Conservation (phyloP, 1,284 basidiomycete species). For the Wallemia ichthyophaga region DNA sequence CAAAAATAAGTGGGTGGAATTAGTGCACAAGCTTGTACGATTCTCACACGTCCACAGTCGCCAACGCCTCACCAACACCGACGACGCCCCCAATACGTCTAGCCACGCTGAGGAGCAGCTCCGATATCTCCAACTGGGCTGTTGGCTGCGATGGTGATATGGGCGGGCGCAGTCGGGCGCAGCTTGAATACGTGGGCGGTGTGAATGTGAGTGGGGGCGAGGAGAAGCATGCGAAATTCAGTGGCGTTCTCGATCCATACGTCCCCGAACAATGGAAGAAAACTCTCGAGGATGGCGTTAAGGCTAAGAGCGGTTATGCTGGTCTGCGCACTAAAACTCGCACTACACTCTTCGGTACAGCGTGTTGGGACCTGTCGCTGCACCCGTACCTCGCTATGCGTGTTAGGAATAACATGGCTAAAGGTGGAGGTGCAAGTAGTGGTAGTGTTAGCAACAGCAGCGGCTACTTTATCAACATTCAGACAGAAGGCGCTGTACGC, state of each 20-base stretch:
- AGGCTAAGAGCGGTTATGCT: constrained; percentile 20
- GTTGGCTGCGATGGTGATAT: constrained; percentile 13
- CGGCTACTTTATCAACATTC: constrained; percentile 20
- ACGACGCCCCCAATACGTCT: background rate
- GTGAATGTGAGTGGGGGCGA: constrained; percentile 6
- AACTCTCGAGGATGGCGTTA: constrained; percentile 10
- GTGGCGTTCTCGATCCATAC: constrained; percentile 13
- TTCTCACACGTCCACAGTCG: background rate
- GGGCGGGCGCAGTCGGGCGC: constrained; percentile 11
- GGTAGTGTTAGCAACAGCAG: too few species aligned
- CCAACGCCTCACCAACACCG: background rate
- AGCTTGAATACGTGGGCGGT: constrained; percentile 3
- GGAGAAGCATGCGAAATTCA: constrained; percentile 12
- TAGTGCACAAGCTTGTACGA: background rate
- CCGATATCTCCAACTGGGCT: background rate
- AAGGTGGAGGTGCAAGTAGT: too few species aligned
- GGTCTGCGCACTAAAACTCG: constrained; percentile 20
- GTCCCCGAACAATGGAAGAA: constrained; percentile 13
- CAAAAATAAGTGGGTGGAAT: background rate
- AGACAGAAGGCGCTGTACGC: constrained; percentile 20
- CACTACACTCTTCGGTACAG: constrained; percentile 19
- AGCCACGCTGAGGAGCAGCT: background rate
- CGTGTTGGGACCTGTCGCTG: constrained; percentile 19
- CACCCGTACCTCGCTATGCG: constrained; percentile 19
- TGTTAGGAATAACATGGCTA: constrained; percentile 14